phyloP scores from a whole-genome alignment of 768 basidiomycete species.

The Pleurotus ostreatus region DNA sequence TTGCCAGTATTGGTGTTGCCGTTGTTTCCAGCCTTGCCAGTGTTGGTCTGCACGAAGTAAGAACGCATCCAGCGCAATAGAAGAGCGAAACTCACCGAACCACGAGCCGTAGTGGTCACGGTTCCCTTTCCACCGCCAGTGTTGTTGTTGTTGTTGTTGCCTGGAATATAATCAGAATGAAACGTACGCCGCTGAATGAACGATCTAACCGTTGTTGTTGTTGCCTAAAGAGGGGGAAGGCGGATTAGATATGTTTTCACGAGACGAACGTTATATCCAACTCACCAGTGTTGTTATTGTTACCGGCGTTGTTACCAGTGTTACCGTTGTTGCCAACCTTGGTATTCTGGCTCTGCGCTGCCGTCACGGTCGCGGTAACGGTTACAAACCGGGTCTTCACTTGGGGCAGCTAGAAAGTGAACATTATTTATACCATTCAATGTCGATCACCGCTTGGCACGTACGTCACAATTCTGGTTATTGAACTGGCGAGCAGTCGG shows the following conservation, averaged over 20 bases:
- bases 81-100: constrained; percentile 3
- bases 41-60: background rate
- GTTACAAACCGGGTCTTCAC: constrained; percentile 28
- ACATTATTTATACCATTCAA: constrained; percentile 7
- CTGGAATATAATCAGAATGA: too few species aligned
- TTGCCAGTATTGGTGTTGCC: constrained; percentile 7
- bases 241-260: too few species aligned
- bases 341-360: constrained; percentile 9
- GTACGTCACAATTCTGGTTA: constrained; percentile 17
- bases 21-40: constrained; percentile 3
- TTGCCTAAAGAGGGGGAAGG: too few species aligned
- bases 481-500: constrained; percentile 19
- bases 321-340: background rate
- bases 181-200: too few species aligned
- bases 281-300: background rate
- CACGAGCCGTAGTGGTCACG: constrained; percentile 11
- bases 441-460: constrained; percentile 6
- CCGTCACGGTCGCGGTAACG: constrained; percentile 26
- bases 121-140: constrained; percentile 8
- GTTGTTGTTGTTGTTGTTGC: background rate
- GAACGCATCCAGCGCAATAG: background rate
- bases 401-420: constrained; percentile 12
- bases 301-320: background rate
- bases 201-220: too few species aligned
- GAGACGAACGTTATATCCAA: too few species aligned